Conservation (phyloP, 306 rosid genomes). For the Trichosanthes cucumerina region DNA sequence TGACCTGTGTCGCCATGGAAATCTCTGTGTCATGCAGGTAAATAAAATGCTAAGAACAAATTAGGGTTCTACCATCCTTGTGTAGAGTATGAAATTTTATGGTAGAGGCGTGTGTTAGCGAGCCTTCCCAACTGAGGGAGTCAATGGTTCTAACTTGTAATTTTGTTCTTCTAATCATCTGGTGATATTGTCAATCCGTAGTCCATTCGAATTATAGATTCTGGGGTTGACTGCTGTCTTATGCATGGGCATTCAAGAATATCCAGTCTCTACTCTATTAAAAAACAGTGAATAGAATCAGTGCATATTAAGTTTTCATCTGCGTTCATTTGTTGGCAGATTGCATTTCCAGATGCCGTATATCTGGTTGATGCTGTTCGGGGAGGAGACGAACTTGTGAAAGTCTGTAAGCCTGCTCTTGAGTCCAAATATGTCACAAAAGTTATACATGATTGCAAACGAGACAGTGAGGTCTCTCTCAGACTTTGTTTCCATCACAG, state of each 20-base stretch:
- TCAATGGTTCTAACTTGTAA: not conserved
- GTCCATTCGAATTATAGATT: not conserved
- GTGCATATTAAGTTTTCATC: not conserved
- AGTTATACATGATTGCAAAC: slow-evolving; percentile 99
- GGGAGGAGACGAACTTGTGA: slow-evolving; percentile 72
- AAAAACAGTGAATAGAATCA: not conserved
- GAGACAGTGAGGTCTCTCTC: slow-evolving; percentile 87
- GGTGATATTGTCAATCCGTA: not conserved
- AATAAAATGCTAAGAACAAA: not conserved
- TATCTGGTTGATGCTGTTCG: slow-evolving; percentile 86
- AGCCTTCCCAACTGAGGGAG: not conserved
- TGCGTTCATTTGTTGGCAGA: slow-evolving; percentile 36
- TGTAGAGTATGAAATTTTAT: not conserved
- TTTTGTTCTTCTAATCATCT: not conserved
- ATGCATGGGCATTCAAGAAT: not conserved
- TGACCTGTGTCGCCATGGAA: slow-evolving; percentile 73
- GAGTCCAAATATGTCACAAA: slow-evolving; percentile 82
- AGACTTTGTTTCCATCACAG: slow-evolving; percentile 13
- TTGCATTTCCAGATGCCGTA: slow-evolving; percentile 88
- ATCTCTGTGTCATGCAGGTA: slow-evolving; percentile 87
- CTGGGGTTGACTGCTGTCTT: not conserved
- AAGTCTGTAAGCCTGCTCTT: slow-evolving; percentile 96
- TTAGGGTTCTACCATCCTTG: not conserved
- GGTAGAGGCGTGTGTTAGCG: not conserved
- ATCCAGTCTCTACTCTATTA: not conserved